Evolutionary conservation across 306 rosid genomes (phyloP), one percentile per base, ranked within the genome.

Genomic region (Ceratonia siliqua): DNA sequence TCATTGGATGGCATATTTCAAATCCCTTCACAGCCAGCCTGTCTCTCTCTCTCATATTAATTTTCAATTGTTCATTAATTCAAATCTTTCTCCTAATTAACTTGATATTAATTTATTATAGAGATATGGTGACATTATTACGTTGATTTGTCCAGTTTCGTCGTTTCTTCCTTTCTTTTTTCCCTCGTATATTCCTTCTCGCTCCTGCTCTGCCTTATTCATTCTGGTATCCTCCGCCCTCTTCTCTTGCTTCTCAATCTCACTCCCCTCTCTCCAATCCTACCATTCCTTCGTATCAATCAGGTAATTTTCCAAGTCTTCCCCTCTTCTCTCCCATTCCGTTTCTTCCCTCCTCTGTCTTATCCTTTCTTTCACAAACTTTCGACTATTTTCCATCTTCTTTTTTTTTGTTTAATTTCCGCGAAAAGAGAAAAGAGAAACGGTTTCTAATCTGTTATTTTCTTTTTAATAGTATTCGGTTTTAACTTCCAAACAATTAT

Each of bases 61-160:
- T n/a, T n/a, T n/a, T n/a, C n/a, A n/a, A n/a, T n/a, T n/a, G n/a
- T n/a, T n/a, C n/a, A n/a, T n/a, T n/a, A n/a, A n/a, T n/a, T n/a
- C n/a, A n/a, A n/a, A n/a, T n/a, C n/a, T n/a, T n/a, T n/a, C n/a
- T n/a, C n/a, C n/a, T n/a, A n/a, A n/a, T n/a, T n/a, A n/a, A n/a
- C n/a, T n/a, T n/a, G n/a, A n/a, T n/a, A n/a, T n/a, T n/a, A n/a
- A n/a, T n/a, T n/a, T n/a, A n/a, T n/a, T n/a, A n/a, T n/a, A n/a
- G n/a, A n/a, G n/a, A n/a, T n/a, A n/a, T n/a, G n/a, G n/a, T n/a
- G n/a, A n/a, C n/a, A n/a, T n/a, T n/a, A 85, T 81, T 73, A 64
- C 35, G 30, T 41, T 38, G 20, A 50, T 79, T 85, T 84, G 92
- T 79, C 92, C 55, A 50, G 7, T 88, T 88, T 88, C 92, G 74